Conservation (phyloP, 2,329 filamentous ascomycete species). For the Shiraia bambusicola region DNA sequence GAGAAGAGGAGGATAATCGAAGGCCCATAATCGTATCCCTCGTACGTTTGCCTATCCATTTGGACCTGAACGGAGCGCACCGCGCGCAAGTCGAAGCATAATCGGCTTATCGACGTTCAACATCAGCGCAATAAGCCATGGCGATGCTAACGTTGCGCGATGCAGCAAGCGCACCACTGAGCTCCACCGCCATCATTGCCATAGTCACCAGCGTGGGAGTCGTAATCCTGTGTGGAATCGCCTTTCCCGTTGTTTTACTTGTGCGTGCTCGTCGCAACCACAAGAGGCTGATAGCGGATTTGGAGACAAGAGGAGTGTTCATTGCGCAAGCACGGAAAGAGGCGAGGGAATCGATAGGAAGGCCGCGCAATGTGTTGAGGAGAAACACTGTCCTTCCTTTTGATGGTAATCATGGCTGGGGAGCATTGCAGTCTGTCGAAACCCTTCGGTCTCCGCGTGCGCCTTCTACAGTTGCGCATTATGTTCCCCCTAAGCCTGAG, state of each 20-base stretch:
- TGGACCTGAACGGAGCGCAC: not conserved
- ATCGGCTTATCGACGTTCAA: not conserved
- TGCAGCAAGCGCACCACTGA: slow-evolving; percentile 17
- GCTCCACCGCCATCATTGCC: slow-evolving; percentile 24
- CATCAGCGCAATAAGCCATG: slow-evolving; percentile 6
- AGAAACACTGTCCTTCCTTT: slow-evolving; percentile 38
- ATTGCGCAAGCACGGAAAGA: slow-evolving; percentile 27
- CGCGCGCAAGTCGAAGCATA: not conserved
- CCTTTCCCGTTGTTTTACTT: slow-evolving; percentile 26
- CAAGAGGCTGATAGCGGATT: slow-evolving; percentile 32
- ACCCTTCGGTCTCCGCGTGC: slow-evolving; percentile 24
- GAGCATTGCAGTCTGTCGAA: slow-evolving; percentile 45
- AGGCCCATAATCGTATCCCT: not conserved
- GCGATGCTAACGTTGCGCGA: slow-evolving; percentile 9
- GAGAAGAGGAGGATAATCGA: slow-evolving; percentile 21
- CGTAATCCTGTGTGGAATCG: slow-evolving; percentile 27
- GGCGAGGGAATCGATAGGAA: slow-evolving; percentile 18
- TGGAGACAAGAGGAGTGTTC: slow-evolving; percentile 36
- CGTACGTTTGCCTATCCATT: not conserved
- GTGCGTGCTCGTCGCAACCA: slow-evolving; percentile 30
- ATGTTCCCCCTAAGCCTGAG: slow-evolving; percentile 28
- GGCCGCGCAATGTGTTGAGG: slow-evolving; percentile 35
- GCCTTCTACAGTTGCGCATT: slow-evolving; percentile 16
- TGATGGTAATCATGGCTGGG: slow-evolving; percentile 45
- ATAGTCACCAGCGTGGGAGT: slow-evolving; percentile 30